A percentile compares a stretch with the other conserved stretches of the same genome.
phyloP scores from a whole-genome alignment of 1,284 basidiomycete species.

The Heimioporus punctisporus region DNA sequence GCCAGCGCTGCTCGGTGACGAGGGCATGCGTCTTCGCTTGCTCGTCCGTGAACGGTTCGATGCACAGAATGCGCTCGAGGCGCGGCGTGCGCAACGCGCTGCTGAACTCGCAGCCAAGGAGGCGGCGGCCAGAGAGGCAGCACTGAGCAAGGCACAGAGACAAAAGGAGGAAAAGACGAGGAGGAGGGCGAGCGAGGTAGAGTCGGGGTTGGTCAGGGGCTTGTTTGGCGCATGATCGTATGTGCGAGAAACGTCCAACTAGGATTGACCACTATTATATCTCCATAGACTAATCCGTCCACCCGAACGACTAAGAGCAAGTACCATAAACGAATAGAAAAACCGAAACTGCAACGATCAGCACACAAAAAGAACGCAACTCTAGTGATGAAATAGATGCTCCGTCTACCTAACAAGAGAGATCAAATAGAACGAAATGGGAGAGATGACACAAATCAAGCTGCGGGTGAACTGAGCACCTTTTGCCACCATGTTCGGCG shows the following conservation, averaged over 20 bases:
- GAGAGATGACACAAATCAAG: not conserved
- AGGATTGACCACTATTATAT: not conserved
- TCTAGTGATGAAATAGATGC: not conserved
- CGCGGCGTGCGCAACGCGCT: slow-evolving; percentile 9
- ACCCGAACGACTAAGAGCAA: not conserved
- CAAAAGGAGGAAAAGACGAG: slow-evolving; percentile 9
- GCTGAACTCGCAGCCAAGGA: slow-evolving; percentile 23
- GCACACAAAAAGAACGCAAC: not conserved
- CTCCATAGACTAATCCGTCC: slow-evolving; percentile 1
- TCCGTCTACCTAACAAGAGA: too few relatives aligned
- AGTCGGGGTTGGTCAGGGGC: slow-evolving; percentile 18
- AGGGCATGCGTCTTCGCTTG: slow-evolving; percentile 74
- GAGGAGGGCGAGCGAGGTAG: slow-evolving; percentile 1
- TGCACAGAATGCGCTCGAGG: slow-evolving; percentile 25
- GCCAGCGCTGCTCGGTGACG: slow-evolving; percentile 66
- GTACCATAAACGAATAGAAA: slow-evolving; percentile 6
- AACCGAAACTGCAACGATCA: slow-evolving; percentile 3
- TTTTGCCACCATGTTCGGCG: slow-evolving; percentile 35
- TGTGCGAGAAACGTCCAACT: not conserved
- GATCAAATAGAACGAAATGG: too few relatives aligned
- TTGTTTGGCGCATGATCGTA: slow-evolving; percentile 14
- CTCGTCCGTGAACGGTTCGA: slow-evolving; percentile 50
- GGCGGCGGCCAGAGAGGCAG: slow-evolving; percentile 8
- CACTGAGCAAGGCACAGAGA: slow-evolving; percentile 8
- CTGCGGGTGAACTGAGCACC: slow-evolving; percentile 22